A percentile compares a stretch with the other conserved stretches of the same genome.
These are phyloP conservation scores for Populus euphratica DNA, from an alignment of 345 rosid genomes.

Conservation along the genomic window DNA sequence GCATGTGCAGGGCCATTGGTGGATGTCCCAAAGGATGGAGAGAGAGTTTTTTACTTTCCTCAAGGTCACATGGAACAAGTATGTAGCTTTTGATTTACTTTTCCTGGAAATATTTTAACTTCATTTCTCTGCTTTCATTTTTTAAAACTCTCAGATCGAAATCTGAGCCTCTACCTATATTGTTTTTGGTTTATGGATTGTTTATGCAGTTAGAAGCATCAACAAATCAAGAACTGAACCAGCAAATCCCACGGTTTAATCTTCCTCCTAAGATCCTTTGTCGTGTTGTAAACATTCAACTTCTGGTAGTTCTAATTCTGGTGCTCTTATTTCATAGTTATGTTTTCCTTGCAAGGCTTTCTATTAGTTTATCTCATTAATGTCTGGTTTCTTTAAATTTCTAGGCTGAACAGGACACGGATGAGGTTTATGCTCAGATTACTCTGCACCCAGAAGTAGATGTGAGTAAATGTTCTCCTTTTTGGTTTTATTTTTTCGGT, in stretches of 20 bases:
- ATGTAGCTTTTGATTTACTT: constrained; percentile 4
- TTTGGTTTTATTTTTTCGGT: neutral
- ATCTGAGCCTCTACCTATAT: neutral
- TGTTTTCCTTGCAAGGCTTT: neutral
- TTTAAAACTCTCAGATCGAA: neutral
- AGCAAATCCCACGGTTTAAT: constrained; percentile 58
- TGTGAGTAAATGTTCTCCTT: constrained; percentile 38
- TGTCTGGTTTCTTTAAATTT: constrained; percentile 14
- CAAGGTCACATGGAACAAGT: constrained; percentile 98
- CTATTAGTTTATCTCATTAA: neutral
- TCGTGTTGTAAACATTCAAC: constrained; percentile 62
- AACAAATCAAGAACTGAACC: constrained; percentile 69
- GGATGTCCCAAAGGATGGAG: constrained; percentile 57
- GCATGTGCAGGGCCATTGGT: constrained; percentile 83
- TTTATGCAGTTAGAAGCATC: constrained; percentile 75
- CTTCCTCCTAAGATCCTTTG: constrained; percentile 84
- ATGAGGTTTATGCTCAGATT: constrained; percentile 93
- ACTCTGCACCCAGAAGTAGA: constrained; percentile 61
- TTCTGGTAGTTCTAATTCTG: constrained; percentile 45
- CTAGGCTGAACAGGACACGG: constrained; percentile 95
- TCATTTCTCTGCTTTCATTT: constrained; percentile 13
- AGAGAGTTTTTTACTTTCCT: constrained; percentile 78
- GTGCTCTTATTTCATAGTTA: neutral
- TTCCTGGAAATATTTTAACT: neutral
- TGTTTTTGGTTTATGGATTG: constrained; percentile 11